phyloP scores from a whole-genome alignment of 2,329 filamentous ascomycete genomes.

The Aphanocladium album region DNA sequence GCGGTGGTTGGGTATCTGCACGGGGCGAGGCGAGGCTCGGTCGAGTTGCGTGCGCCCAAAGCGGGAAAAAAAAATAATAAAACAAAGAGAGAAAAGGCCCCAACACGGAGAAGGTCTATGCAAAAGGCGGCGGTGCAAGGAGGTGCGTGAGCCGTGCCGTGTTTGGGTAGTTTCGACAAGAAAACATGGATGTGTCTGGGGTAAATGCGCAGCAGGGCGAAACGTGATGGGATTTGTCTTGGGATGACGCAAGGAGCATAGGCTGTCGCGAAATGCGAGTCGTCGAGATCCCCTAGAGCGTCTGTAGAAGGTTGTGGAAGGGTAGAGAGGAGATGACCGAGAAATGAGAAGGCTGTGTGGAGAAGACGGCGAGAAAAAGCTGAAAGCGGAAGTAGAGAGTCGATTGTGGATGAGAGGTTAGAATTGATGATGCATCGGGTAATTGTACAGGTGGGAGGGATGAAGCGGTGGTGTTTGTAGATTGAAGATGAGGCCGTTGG shows the following conservation, averaged over 20 bases:
- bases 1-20: background rate
- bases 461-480: background rate
- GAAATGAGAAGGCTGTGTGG: background rate
- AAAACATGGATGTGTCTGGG: constrained; percentile 8
- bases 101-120: background rate
- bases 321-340: background rate
- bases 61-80: background rate
- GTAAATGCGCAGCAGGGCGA: background rate
- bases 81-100: background rate
- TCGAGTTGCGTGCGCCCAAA: background rate
- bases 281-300: background rate
- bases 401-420: background rate
- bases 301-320: constrained; percentile 8
- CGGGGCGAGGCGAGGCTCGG: background rate
- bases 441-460: background rate
- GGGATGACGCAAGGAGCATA: constrained; percentile 12
- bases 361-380: background rate
- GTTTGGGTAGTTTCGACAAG: background rate
- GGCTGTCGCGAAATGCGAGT: constrained; percentile 9
- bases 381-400: background rate
- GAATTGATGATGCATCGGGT: background rate
- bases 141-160: constrained; percentile 1
- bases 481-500: background rate
- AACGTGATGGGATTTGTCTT: constrained; percentile 1
- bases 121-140: background rate